Evolutionary conservation across 2,329 filamentous ascomycete species (phyloP).

Genomic region (Trichophyton simii): DNA sequence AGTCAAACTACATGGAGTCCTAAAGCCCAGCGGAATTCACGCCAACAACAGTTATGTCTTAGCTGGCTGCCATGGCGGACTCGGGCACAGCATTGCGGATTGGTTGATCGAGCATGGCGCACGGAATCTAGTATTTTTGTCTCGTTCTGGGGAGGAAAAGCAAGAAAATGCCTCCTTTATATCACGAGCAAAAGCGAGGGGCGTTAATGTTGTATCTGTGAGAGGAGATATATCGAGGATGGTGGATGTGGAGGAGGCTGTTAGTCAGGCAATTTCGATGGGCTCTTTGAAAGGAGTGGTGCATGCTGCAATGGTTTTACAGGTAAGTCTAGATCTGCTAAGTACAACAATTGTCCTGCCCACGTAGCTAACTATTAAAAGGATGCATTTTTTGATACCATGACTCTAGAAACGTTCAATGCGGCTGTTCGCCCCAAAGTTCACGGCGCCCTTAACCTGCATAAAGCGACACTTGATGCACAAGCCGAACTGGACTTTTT

Average conservation of each 20-base stretch:
- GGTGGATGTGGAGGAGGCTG: background rate
- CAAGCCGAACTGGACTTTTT: constrained; percentile 16
- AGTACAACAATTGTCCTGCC: background rate
- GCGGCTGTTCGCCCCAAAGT: constrained; percentile 21
- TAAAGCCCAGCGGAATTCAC: background rate
- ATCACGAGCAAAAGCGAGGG: background rate
- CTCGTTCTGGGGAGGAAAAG: constrained; percentile 14
- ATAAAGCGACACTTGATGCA: constrained; percentile 6
- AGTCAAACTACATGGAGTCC: background rate
- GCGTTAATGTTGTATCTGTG: background rate
- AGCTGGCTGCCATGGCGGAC: constrained; percentile 16
- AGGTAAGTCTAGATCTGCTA: background rate
- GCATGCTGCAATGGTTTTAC: constrained; percentile 14
- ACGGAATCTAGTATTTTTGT: constrained; percentile 20
- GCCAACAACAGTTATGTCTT: constrained; percentile 15
- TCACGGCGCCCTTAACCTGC: constrained; percentile 16
- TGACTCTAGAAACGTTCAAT: constrained; percentile 15
- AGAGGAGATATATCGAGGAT: background rate
- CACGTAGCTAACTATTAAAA: background rate
- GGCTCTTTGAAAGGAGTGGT: constrained; percentile 15
- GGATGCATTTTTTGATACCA: constrained; percentile 20
- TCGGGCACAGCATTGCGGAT: constrained; percentile 15
- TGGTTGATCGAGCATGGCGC: constrained; percentile 19
- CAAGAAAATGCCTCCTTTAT: background rate
- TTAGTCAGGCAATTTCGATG: background rate